Conservation (phyloP, 805 yeast species). For the Cyberlindnera maclurae region DNA sequence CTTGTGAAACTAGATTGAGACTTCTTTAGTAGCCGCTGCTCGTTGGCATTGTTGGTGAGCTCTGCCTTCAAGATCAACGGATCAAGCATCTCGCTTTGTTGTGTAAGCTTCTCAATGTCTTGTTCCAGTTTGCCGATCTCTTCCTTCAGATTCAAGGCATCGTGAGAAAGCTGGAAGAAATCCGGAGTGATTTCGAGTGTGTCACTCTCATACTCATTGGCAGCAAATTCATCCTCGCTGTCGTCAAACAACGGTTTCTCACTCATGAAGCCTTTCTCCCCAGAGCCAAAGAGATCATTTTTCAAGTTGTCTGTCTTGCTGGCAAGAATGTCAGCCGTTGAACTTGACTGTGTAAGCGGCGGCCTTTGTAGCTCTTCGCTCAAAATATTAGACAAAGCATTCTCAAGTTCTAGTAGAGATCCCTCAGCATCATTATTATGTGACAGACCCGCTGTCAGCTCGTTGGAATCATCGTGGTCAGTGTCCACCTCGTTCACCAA, state of each 20-base stretch:
- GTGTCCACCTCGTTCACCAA: constrained; percentile 23
- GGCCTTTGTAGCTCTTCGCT: constrained; percentile 1
- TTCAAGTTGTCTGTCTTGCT: constrained; percentile 9
- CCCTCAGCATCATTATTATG: constrained; percentile 2
- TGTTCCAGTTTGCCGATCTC: constrained; percentile 53
- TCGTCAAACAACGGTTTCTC: constrained; percentile 23
- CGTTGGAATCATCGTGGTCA: neutral
- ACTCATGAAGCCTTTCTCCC: constrained; percentile 16
- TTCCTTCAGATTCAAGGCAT: constrained; percentile 56
- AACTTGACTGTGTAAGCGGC: constrained; percentile 2
- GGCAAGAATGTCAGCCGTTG: constrained; percentile 1
- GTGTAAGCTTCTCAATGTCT: constrained; percentile 50
- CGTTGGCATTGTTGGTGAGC: constrained; percentile 66
- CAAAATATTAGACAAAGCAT: constrained; percentile 13
- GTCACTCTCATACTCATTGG: constrained; percentile 14
- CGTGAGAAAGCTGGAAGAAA: constrained; percentile 57
- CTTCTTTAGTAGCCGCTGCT: constrained; percentile 58
- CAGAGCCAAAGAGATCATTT: constrained; percentile 21
- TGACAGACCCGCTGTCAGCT: constrained; percentile 2
- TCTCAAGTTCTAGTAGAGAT: constrained; percentile 8
- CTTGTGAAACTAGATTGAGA: constrained; percentile 60
- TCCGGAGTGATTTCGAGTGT: constrained; percentile 28
- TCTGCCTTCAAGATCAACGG: constrained; percentile 78
- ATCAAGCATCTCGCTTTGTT: constrained; percentile 57
- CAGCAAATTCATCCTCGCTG: constrained; percentile 17